phyloP scores from a whole-genome alignment of 805 yeast genomes.

The Ogataea salicorniae region DNA sequence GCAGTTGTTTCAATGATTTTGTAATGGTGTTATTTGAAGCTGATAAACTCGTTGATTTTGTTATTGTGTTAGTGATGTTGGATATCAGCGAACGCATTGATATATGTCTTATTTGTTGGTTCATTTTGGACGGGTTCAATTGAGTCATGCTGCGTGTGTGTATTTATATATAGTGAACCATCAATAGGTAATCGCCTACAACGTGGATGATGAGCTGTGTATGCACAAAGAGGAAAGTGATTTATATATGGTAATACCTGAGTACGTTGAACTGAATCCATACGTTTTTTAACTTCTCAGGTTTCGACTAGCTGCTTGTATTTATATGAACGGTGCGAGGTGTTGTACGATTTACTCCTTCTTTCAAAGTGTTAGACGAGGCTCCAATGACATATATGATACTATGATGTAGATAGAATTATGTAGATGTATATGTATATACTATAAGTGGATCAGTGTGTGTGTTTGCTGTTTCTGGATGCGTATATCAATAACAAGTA shows the following conservation, averaged over 20 bases:
- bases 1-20: slow-evolving; percentile 23
- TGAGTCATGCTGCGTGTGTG: background rate
- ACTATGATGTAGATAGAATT: background rate
- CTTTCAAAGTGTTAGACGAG: no score
- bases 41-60: slow-evolving; percentile 1
- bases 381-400: background rate
- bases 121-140: background rate
- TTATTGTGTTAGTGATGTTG: slow-evolving; percentile 5
- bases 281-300: no score
- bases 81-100: slow-evolving; percentile 16
- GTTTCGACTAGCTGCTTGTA: no score
- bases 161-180: no score
- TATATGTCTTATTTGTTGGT: slow-evolving; percentile 9
- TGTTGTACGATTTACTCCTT: no score
- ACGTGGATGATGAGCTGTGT: no score
- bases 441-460: background rate
- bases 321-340: no score
- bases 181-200: no score
- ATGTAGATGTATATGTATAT: background rate
- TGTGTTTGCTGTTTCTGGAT: background rate
- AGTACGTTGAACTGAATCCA: no score
- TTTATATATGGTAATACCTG: no score
- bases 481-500: slow-evolving; percentile 11
- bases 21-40: slow-evolving; percentile 4
- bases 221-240: no score